Base-by-base conservation (phyloP, 2,329 filamentous ascomycete species). In the Cytospora piceicola region DNA sequence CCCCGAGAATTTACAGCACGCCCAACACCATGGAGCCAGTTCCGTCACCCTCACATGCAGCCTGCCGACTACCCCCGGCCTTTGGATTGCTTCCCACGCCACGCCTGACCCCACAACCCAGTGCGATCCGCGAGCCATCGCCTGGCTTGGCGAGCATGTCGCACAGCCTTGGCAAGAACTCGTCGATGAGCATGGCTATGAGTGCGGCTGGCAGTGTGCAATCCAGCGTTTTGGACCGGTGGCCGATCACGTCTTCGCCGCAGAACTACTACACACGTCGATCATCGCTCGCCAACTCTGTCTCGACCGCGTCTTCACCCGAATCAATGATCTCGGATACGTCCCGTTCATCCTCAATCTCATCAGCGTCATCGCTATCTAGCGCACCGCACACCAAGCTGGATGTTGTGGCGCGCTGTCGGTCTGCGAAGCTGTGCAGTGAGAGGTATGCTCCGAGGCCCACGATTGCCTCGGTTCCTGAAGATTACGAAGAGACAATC, bases 241-340 rank as follows among this genome's bases (percentile, higher is more conserved):
- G 85, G 79, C 80, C 82, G 55, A 77, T 78, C 65, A 79, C 79
- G 4, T 82, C 83, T 4, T 88, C 87, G 24, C 85, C 86, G 30
- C 80, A 82, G 71, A 79, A 77, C 70, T 82, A 82, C 71, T 73
- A 78, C 59, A 78, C 80, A 2, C 86, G 87, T 67, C 85, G 86
- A 68, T 88, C 86, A 17, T 89, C 87, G 20, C 82, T 89, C 67
- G 86, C 86, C 73, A 87, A 83, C 72, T 87, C 87, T 22, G 79
- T 87, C 70, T 89, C 87, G 30, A 85, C 84, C 34, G 83, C 84
- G 39, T 89, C 87, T 66, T 89, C 87, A 32, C 87, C 87, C 68
- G 87, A 89, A 73, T 89, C 87, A 63, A 89, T 89, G 86, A 77
- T 89, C 55, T 89, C 87, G 66, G 87, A 89, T 73, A 79, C 81